Conservation (phyloP, 2,329 filamentous ascomycete genomes). For the Tolypocladium tundrense region DNA sequence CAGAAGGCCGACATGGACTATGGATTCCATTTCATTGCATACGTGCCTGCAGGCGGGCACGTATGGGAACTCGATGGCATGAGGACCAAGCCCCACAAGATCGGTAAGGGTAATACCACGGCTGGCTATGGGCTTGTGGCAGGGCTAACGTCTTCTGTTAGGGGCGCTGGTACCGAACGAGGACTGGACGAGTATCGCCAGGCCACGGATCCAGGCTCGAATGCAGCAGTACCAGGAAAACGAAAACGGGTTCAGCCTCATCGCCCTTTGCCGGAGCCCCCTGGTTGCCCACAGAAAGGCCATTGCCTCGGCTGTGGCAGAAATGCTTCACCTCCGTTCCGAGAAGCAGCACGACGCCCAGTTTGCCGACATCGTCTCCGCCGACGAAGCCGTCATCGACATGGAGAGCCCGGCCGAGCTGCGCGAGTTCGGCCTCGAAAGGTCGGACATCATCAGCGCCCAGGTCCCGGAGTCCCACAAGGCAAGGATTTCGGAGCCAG, state of each 20-base stretch:
- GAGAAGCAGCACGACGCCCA: conserved; percentile 12
- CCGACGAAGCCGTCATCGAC: conserved; percentile 12
- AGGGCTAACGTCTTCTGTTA: not conserved
- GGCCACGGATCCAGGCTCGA: conserved; percentile 52
- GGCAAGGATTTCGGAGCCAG: conserved; percentile 5
- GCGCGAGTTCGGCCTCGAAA: conserved; percentile 18
- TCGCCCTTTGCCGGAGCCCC: conserved; percentile 63
- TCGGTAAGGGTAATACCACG: conserved; percentile 15
- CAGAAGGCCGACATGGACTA: conserved; percentile 43
- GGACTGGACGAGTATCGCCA: conserved; percentile 59
- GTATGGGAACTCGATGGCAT: conserved; percentile 89
- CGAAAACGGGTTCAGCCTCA: conserved; percentile 64
- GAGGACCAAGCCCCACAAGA: conserved; percentile 50
- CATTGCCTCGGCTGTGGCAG: conserved; percentile 32
- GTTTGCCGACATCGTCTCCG: conserved; percentile 13
- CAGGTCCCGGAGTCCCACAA: conserved; percentile 8
- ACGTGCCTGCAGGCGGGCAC: conserved; percentile 62
- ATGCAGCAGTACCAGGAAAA: conserved; percentile 58
- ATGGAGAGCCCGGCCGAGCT: conserved; percentile 13
- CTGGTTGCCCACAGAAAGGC: conserved; percentile 36
- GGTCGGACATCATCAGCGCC: conserved; percentile 12
- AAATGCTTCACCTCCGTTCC: conserved; percentile 25
- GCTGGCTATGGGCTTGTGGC: not conserved
- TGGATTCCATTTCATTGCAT: conserved; percentile 82
- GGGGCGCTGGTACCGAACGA: conserved; percentile 9